Conservation (phyloP, 257 asterid species). For the Penstemon davidsonii region DNA sequence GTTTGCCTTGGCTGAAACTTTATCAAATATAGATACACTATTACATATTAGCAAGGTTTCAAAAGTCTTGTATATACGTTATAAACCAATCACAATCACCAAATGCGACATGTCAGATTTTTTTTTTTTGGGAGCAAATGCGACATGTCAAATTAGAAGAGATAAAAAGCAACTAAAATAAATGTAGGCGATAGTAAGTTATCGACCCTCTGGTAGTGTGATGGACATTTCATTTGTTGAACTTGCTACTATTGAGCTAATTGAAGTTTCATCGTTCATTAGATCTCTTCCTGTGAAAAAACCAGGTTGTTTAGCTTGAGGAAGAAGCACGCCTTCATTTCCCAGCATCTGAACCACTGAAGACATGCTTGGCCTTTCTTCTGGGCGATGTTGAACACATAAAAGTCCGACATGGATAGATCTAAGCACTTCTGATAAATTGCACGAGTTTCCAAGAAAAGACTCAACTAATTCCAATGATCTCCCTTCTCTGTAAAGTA, state of each 20-base stretch:
- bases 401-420: constrained; percentile 38
- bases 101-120: too few relatives aligned
- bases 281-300: constrained; percentile 34
- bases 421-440: constrained; percentile 25
- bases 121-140: too few relatives aligned
- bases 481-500: constrained; percentile 38
- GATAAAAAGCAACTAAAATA: too few relatives aligned
- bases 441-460: not conserved
- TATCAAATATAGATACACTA: too few relatives aligned
- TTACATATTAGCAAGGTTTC: too few relatives aligned
- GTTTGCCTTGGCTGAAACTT: too few relatives aligned
- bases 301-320: constrained; percentile 32
- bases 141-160: too few relatives aligned
- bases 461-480: constrained; percentile 31
- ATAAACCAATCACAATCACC: too few relatives aligned
- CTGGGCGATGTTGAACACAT: constrained; percentile 32
- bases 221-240: constrained; percentile 19
- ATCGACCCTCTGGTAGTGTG: constrained; percentile 11
- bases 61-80: too few relatives aligned
- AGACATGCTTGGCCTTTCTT: constrained; percentile 39
- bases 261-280: not conserved
- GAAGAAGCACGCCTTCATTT: constrained; percentile 33
- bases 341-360: constrained; percentile 33
- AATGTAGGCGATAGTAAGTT: too few relatives aligned
- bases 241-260: constrained; percentile 2